Evolutionary conservation across 2,329 filamentous ascomycete species (phyloP).

Genomic region (Plenodomus tracheiphilus): DNA sequence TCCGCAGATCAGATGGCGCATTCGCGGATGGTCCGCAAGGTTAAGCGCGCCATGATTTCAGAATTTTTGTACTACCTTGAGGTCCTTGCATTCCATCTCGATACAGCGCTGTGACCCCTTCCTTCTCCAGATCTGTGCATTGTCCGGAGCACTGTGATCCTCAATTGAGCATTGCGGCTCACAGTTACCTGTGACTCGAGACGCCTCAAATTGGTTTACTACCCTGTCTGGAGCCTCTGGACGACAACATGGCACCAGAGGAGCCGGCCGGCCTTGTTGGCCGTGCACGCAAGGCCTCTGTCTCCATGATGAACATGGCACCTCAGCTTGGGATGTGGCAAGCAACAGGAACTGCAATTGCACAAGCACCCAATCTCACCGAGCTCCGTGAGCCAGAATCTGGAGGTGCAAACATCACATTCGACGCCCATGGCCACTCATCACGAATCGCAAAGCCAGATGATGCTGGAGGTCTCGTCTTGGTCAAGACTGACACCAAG

Average conservation of each 20-base stretch:
- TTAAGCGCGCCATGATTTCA: neutral
- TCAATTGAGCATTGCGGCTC: neutral
- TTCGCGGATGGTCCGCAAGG: neutral
- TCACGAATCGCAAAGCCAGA: conserved; percentile 17
- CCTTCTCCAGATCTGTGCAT: neutral
- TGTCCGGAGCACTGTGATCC: neutral
- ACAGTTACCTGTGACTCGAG: too few relatives aligned
- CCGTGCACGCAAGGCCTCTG: conserved; percentile 30
- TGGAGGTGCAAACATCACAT: conserved; percentile 23
- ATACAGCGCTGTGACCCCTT: too few relatives aligned
- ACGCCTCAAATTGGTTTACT: too few relatives aligned
- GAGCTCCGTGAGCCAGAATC: conserved; percentile 38
- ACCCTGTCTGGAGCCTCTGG: neutral
- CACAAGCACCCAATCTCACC: conserved; percentile 46
- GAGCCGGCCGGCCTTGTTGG: conserved; percentile 13
- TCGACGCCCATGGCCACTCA: conserved; percentile 16
- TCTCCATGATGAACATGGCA: conserved; percentile 38
- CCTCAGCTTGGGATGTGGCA: conserved; percentile 48
- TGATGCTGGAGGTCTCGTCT: conserved; percentile 11
- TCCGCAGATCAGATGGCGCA: neutral
- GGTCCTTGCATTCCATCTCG: neutral
- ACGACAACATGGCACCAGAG: conserved; percentile 8
- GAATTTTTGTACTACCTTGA: neutral
- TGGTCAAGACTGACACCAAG: conserved; percentile 12
- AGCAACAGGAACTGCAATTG: conserved; percentile 45